Evolutionary conservation across 202 grass and related monocot genomes (phyloP).

Genomic region (Eragrostis tef): DNA sequence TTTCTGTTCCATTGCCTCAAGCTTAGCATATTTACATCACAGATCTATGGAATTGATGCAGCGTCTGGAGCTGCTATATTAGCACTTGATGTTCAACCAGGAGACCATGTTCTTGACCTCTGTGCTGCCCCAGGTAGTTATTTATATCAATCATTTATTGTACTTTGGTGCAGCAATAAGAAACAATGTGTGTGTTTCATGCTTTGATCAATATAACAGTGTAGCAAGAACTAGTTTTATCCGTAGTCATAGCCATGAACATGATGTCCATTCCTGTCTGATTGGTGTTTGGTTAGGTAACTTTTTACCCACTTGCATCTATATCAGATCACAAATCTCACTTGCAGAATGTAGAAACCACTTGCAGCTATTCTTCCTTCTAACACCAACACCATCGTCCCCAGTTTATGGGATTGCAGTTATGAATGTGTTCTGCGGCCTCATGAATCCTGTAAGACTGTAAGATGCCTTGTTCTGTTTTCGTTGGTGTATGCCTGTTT

Average conservation of each 20-base stretch:
- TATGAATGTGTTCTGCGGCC: not conserved
- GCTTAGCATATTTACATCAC: constrained; percentile 40
- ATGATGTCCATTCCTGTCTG: not conserved
- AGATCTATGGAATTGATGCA: constrained; percentile 99
- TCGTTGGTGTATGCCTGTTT: not conserved
- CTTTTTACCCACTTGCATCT: not conserved
- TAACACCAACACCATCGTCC: not conserved
- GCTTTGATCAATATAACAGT: constrained; percentile 3
- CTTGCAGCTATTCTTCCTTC: not conserved
- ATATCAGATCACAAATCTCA: not conserved
- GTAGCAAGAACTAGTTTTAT: not conserved
- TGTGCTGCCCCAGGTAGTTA: constrained; percentile 90
- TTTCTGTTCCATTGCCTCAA: not conserved
- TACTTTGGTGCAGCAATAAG: not conserved
- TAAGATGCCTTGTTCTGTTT: not conserved
- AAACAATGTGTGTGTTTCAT: not conserved
- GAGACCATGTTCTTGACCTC: constrained; percentile 93
- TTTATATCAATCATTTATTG: not conserved
- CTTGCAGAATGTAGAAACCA: constrained; percentile 5
- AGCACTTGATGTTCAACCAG: constrained; percentile 71
- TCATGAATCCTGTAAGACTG: not conserved
- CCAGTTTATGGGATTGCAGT: not conserved
- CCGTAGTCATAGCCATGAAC: constrained; percentile 7
- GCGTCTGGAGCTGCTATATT: constrained; percentile 84
- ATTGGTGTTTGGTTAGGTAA: constrained; percentile 32